Conservation (phyloP, 352 stramenopile species). For the Pythium brachiatum region DNA sequence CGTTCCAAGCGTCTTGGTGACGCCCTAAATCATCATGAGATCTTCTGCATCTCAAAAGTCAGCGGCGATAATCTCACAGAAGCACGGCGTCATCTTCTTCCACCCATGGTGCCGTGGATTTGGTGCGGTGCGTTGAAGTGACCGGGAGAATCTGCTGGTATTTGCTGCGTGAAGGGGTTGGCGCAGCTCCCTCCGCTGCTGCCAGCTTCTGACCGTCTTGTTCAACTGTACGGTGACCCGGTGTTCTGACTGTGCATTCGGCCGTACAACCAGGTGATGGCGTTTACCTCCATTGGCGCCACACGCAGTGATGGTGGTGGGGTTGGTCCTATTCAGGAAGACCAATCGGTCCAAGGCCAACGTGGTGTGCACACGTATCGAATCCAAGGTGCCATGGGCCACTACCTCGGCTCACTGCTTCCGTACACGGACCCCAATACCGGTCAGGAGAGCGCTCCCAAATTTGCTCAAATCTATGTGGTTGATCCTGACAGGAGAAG, state of each 20-base stretch:
- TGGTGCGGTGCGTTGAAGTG: constrained; percentile 1
- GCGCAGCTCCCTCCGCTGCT: neutral
- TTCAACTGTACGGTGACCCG: neutral
- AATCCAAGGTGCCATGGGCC: constrained; percentile 8
- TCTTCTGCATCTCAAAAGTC: neutral
- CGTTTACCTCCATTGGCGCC: constrained; percentile 6
- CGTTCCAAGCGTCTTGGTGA: neutral
- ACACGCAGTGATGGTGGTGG: neutral
- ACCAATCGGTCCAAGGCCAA: neutral
- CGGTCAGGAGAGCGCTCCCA: neutral
- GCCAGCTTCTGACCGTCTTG: neutral
- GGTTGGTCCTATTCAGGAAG: neutral
- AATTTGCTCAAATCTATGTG: constrained; percentile 18
- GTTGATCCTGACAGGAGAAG: constrained; percentile 4
- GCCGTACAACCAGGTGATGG: constrained; percentile 3
- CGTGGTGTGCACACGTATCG: neutral
- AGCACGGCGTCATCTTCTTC: neutral
- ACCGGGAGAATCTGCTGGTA: neutral
- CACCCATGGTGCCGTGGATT: neutral
- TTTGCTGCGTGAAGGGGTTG: neutral
- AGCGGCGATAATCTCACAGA: neutral
- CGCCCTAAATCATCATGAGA: neutral
- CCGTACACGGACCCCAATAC: neutral
- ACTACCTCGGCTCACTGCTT: constrained; percentile 8
- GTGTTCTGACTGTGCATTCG: constrained; percentile 1